A percentile compares a stretch with the other conserved stretches of the same genome.
Conservation (phyloP, 1,139 yeast genomes). For the Scheffersomyces quercinus region DNA sequence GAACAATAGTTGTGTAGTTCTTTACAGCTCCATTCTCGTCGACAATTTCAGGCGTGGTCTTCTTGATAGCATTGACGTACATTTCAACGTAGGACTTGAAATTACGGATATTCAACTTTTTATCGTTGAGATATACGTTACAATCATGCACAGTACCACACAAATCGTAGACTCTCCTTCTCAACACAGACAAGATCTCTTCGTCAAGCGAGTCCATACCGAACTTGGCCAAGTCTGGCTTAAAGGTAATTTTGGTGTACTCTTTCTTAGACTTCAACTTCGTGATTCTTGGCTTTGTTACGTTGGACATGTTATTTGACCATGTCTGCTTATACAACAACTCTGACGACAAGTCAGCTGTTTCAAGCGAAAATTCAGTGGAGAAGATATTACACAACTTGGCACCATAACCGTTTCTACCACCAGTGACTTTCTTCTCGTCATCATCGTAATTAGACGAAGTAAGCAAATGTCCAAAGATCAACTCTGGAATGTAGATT, state of each 20-base stretch:
- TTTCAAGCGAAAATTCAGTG: constrained; percentile 81
- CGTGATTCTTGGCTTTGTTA: constrained; percentile 74
- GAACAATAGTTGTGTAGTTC: constrained; percentile 61
- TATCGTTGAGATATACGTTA: constrained; percentile 76
- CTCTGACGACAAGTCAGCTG: constrained; percentile 73
- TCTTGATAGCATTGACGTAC: constrained; percentile 71
- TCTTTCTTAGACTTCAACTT: constrained; percentile 63
- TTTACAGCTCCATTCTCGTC: constrained; percentile 29
- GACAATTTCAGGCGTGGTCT: constrained; percentile 31
- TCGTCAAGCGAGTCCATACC: constrained; percentile 81
- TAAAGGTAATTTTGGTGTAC: constrained; percentile 84
- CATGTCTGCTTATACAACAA: constrained; percentile 78
- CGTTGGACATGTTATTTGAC: constrained; percentile 81
- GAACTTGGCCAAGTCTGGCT: constrained; percentile 84
- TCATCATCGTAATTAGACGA: constrained; percentile 96
- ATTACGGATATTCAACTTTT: constrained; percentile 63
- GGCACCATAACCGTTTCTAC: constrained; percentile 98
- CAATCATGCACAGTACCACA: constrained; percentile 94
- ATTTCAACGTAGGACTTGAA: constrained; percentile 89
- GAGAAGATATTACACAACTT: constrained; percentile 90
- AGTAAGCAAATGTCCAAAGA: constrained; percentile 92
- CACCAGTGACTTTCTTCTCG: constrained; percentile 96
- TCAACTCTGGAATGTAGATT: constrained; percentile 92
- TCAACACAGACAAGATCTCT: constrained; percentile 79
- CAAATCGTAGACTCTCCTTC: constrained; percentile 92